Percentiles rank a stretch among this genome's conserved stretches.
Conservation (phyloP, 2,329 filamentous ascomycete species). For the Sporothrix pallida region DNA sequence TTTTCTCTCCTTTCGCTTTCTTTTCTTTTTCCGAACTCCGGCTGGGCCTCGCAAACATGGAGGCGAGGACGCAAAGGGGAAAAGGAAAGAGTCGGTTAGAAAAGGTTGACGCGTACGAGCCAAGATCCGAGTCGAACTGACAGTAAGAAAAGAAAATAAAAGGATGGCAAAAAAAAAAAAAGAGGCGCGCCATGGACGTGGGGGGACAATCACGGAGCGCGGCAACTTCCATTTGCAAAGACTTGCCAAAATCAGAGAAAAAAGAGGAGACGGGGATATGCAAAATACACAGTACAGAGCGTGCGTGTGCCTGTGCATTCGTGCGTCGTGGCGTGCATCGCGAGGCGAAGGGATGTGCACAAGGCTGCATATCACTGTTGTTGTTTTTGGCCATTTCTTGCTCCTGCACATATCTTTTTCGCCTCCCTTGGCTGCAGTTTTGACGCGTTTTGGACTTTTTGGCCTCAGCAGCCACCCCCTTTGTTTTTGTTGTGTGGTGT, state of each 20-base stretch:
- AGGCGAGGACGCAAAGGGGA: too few relatives aligned
- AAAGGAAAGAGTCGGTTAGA: neutral
- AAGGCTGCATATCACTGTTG: neutral
- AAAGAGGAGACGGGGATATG: neutral
- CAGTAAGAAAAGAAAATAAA: neutral
- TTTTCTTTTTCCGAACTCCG: too few relatives aligned
- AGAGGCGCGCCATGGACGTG: neutral
- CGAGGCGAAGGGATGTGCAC: neutral
- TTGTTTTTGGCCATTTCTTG: neutral
- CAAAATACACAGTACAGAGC: neutral
- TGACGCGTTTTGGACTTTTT: neutral
- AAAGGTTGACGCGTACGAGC: slow-evolving; percentile 1
- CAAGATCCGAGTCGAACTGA: too few relatives aligned
- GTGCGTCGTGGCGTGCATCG: neutral
- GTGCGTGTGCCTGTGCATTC: neutral
- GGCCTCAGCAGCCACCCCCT: slow-evolving; percentile 18
- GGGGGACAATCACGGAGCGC: neutral
- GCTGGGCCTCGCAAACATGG: neutral
- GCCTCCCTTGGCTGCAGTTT: slow-evolving; percentile 18
- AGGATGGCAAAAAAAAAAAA: neutral
- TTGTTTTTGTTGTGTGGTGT: neutral
- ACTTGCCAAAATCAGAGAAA: neutral
- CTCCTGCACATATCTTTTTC: neutral
- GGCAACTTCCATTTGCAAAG: neutral
- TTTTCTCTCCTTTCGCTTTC: neutral